These are phyloP conservation scores for Leavenworthia alabamica DNA, from an alignment of 345 rosid genomes.

Conservation along the genomic window DNA sequence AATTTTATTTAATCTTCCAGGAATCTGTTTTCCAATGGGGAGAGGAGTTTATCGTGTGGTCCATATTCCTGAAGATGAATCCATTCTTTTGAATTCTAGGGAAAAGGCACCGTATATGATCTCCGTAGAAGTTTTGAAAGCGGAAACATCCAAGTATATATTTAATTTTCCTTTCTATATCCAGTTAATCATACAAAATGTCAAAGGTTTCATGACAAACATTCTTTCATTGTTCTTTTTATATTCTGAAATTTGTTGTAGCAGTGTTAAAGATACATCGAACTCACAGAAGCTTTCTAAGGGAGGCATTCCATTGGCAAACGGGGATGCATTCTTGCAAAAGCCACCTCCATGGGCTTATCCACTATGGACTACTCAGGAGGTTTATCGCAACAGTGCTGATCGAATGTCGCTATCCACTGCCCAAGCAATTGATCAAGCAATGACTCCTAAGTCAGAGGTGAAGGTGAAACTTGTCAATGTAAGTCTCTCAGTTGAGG, in stretches of 20 bases:
- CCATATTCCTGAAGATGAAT: slow-evolving; percentile 96
- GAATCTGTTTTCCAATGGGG: slow-evolving; percentile 97
- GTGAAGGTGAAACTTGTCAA: slow-evolving; percentile 63
- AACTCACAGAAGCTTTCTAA: slow-evolving; percentile 74
- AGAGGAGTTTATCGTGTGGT: slow-evolving; percentile 86
- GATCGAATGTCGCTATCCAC: slow-evolving; percentile 91
- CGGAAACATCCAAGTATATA: slow-evolving; percentile 67
- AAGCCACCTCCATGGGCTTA: slow-evolving; percentile 99
- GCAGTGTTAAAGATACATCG: slow-evolving; percentile 58
- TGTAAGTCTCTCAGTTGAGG: slow-evolving; percentile 59
- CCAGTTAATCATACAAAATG: too few relatives aligned
- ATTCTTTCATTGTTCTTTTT: slow-evolving; percentile 14
- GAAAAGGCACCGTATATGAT: slow-evolving; percentile 97
- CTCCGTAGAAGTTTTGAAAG: slow-evolving; percentile 78
- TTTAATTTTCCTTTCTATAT: too few relatives aligned
- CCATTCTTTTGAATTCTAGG: slow-evolving; percentile 92
- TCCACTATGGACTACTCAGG: slow-evolving; percentile 93
- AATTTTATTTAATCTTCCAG: slow-evolving; percentile 51
- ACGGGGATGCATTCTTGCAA: slow-evolving; percentile 88
- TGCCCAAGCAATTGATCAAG: slow-evolving; percentile 98
- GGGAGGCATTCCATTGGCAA: slow-evolving; percentile 96
- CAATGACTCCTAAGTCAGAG: slow-evolving; percentile 81
- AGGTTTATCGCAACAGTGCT: slow-evolving; percentile 84
- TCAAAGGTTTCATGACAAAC: not conserved
- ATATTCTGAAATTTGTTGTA: slow-evolving; percentile 28